Evolutionary conservation across 164 flowering plant species (phyloP), one percentile per base, ranked within the genome.

Genomic region (Sextonia rubra): DNA sequence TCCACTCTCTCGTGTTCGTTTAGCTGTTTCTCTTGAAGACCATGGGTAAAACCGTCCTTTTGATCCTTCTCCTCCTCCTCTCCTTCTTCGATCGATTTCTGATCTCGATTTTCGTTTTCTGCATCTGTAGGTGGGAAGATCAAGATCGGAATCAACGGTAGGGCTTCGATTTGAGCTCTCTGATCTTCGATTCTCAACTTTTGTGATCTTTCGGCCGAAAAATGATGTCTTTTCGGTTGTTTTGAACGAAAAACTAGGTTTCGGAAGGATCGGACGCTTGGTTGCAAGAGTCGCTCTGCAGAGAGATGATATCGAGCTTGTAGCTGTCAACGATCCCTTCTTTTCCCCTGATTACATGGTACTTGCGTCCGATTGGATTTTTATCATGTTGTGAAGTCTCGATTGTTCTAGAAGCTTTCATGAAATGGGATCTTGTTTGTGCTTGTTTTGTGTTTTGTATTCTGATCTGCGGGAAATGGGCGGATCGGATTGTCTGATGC

Each of bases 271-370:
- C 72, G 91, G 98, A 0, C 81, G 93, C 20, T 82, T 90, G 92
- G 97, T 93, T 26, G 94, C 93, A 0, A 84, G 94, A 75, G 92
- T 91, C 4, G 90, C 86, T 68, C 83, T 90, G 18, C 90, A 83
- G 76, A 87, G 94, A 25, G 84, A 88, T 56, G 98, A 93, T 80
- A 82, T 93, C 56, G 98, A 93, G 68, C 89, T 93, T 22, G 98
- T 93, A 22, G 97, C 93, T 60, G 89, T 93, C 48, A 93, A 93
- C 58, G 98, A 91, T 77, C 98, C 97, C 0, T 93, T 91, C 83
- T 87, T 93, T 82, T 69, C 86, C 73, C 81, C 87, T 12, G 94
- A 91, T 15, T 91, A 93, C 88, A 93, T 93, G 98, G 97, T 91
- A 75, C 3, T 56, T 11, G 60, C 60, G 15, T 56, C 60, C 22